Conservation (phyloP, 768 basidiomycete genomes). For the Leccinum arenicola region DNA sequence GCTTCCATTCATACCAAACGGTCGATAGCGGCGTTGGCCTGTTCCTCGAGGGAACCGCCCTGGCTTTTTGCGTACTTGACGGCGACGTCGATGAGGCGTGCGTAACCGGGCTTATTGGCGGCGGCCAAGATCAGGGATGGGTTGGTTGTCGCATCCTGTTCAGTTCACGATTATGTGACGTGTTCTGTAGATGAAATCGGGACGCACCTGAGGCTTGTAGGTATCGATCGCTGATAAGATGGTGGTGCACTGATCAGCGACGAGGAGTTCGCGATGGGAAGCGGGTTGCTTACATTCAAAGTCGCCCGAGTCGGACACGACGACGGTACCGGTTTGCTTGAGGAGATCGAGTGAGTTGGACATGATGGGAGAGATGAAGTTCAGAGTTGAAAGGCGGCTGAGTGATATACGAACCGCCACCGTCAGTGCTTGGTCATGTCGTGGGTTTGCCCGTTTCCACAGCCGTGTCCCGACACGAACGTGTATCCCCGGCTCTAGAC, state of each 20-base stretch:
- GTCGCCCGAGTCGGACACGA: slow-evolving; percentile 97
- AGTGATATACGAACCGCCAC: slow-evolving; percentile 23
- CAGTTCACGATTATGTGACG: slow-evolving; percentile 10
- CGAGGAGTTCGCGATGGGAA: slow-evolving; percentile 15
- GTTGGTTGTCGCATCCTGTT: slow-evolving; percentile 96
- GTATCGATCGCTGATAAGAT: slow-evolving; percentile 76
- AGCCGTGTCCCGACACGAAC: slow-evolving; percentile 12
- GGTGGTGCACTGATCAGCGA: slow-evolving; percentile 18
- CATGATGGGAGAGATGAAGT: slow-evolving; percentile 47
- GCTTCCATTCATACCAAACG: slow-evolving; percentile 64
- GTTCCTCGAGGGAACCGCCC: slow-evolving; percentile 71
- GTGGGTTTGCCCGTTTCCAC: slow-evolving; percentile 16
- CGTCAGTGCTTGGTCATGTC: slow-evolving; percentile 16
- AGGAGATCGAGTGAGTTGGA: slow-evolving; percentile 78
- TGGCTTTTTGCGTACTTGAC: slow-evolving; percentile 75
- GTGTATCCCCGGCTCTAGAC: slow-evolving; percentile 11
- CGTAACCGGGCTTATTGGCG: slow-evolving; percentile 85
- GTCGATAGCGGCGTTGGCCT: slow-evolving; percentile 81
- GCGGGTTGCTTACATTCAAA: slow-evolving; percentile 62
- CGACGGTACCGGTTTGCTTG: slow-evolving; percentile 91
- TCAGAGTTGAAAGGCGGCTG: neutral
- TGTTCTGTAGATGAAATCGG: slow-evolving; percentile 11
- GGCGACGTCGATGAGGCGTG: slow-evolving; percentile 73
- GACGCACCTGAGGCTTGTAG: slow-evolving; percentile 86
- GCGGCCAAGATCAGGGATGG: slow-evolving; percentile 94